Base-by-base conservation (phyloP, 257 asterid species). In the Nicotiana tomentosiformis region DNA sequence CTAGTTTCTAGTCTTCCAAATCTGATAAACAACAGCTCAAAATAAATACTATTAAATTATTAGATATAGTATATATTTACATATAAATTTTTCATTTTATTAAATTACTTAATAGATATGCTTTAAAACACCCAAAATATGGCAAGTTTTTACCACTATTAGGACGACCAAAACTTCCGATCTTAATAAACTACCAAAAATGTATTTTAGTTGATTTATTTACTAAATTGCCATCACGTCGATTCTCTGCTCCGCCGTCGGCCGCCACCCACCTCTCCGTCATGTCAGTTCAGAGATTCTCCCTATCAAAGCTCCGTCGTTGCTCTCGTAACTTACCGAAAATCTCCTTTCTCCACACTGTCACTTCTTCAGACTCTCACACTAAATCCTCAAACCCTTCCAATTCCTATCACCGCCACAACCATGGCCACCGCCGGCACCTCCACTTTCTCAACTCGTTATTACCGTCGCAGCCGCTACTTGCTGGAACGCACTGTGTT, bases 261-360 rank as follows among this genome's bases (percentile, higher is more conserved):
- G 78, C 35, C 11, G 35, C 78, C 58, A 43, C 4, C 35, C n/a
- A 26, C 23, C 62, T 12, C 23, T 9, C 39, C 62, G 16, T 76
- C 43, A 76, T 76, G 80, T 76, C 29, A 4, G 26, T 76, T 7
- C 64, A 26, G 26, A 74, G 64, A 51, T 76, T 51, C 43, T 76
- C 69, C 23, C 81, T 82, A 68, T 70, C 89, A 2, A 86, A 72
- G 60, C 32, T 77, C 64, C 83, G 84, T 72, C 82, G 85, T 9
- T 77, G 83, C 57, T 37, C 83, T 43, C 66, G 68, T 15, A 49
- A 82, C 72, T 76, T 23, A 2, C 26, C 80, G 60, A 15, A 11
- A 76, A 51, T 76, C 16, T 51, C 53, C 64, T 51, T 76, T 51
- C 64, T 76, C 56, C 65, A 23, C 77, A 56, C 29, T 43, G 43